Percentiles rank a stretch among this genome's conserved stretches.
Evolutionary conservation across 2,329 filamentous ascomycete genomes (phyloP).

Genomic region (Hypomyces rosellus): DNA sequence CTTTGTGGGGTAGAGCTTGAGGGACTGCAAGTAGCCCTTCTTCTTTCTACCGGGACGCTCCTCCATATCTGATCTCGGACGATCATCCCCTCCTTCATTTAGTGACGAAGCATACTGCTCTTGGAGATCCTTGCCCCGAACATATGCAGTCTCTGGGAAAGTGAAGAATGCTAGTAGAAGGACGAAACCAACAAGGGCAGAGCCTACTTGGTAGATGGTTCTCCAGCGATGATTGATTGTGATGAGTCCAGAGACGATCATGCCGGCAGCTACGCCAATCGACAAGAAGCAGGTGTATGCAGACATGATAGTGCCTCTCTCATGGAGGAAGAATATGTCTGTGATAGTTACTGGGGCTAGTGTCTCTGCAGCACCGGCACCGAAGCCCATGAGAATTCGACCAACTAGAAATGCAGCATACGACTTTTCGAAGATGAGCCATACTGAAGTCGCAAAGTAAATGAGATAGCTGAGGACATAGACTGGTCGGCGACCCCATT

Average conservation of each 20-base stretch:
- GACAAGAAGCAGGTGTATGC: conserved; percentile 36
- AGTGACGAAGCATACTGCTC: conserved; percentile 1
- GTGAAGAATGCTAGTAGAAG: conserved; percentile 45
- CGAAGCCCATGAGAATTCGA: conserved; percentile 47
- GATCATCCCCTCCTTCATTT: conserved; percentile 3
- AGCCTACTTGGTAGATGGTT: conserved; percentile 45
- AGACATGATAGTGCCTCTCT: conserved; percentile 47
- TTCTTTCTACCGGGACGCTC: conserved; percentile 14
- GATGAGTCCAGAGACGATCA: conserved; percentile 42
- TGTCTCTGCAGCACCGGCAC: conserved; percentile 46
- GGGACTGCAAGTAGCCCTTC: conserved; percentile 26
- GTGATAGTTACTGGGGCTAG: conserved; percentile 45
- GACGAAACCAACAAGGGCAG: conserved; percentile 42
- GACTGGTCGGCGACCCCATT: conserved; percentile 37
- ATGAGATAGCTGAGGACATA: conserved; percentile 39
- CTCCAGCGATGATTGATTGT: conserved; percentile 43
- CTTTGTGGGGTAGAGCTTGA: conserved; percentile 34
- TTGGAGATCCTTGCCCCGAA: conserved; percentile 20
- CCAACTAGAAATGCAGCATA: conserved; percentile 39
- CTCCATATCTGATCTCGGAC: conserved; percentile 9
- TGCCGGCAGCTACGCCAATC: conserved; percentile 35
- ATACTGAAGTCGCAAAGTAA: conserved; percentile 35
- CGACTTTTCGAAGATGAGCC: conserved; percentile 36
- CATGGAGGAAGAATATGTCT: conserved; percentile 52
- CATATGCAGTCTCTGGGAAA: conserved; percentile 49